Percentiles rank a stretch among this genome's conserved stretches.
phyloP scores from a whole-genome alignment of 495 filamentous ascomycete genomes.

The Lasiosphaeria miniovina region DNA sequence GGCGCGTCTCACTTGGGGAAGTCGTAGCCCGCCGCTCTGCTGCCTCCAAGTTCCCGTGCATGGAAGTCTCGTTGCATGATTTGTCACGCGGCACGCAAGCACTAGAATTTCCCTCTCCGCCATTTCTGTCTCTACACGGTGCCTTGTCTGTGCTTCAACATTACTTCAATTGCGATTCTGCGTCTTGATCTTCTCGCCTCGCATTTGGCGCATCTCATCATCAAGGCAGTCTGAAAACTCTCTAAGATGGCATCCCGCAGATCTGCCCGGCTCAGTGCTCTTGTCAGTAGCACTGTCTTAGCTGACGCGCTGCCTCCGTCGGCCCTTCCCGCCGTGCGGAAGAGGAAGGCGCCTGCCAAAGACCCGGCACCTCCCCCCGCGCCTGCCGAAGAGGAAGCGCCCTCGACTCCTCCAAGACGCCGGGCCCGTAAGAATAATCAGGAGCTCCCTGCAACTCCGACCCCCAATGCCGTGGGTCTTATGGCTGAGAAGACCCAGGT shows the following conservation, averaged over 20 bases:
- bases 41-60: too few relatives aligned
- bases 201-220: not conserved
- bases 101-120: too few relatives aligned
- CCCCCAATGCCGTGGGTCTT: conserved; percentile 34
- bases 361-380: not conserved
- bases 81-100: too few relatives aligned
- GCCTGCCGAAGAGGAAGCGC: conserved; percentile 16
- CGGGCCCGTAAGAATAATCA: conserved; percentile 21
- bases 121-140: too few relatives aligned
- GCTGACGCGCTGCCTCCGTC: conserved; percentile 18
- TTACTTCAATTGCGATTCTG: too few relatives aligned
- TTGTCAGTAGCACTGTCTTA: conserved; percentile 24
- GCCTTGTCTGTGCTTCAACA: too few relatives aligned
- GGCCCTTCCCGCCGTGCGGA: conserved; percentile 17
- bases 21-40: too few relatives aligned
- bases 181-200: not conserved
- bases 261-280: conserved; percentile 55
- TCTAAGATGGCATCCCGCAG: conserved; percentile 53
- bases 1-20: too few relatives aligned
- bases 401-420: conserved; percentile 35
- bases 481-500: conserved; percentile 24
- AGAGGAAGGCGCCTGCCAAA: conserved; percentile 35
- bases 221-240: not conserved
- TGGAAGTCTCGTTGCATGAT: too few relatives aligned
- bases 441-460: conserved; percentile 38